Conservation (phyloP, 176 grass and related monocot species). For the Olyra latifolia region DNA sequence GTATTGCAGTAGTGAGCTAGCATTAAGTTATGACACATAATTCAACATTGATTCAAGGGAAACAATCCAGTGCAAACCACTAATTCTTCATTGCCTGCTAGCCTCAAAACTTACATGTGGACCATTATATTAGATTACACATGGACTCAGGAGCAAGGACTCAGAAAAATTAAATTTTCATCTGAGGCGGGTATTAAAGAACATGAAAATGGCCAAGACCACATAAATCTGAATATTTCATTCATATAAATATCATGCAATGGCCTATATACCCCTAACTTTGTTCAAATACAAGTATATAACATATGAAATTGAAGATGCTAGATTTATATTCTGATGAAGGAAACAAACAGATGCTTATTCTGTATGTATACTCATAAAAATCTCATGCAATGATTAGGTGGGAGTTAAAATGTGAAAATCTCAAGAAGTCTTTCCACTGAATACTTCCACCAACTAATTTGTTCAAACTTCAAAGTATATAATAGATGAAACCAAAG, state of each 20-base stretch:
- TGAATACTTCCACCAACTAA: not conserved
- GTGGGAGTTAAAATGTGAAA: not conserved
- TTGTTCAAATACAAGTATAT: too few species aligned
- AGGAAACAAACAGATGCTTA: too few species aligned
- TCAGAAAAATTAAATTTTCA: not conserved
- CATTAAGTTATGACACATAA: not conserved
- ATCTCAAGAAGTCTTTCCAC: not conserved
- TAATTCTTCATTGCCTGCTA: not conserved
- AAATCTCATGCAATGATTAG: not conserved
- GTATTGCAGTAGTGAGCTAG: not conserved
- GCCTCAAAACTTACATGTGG: not conserved
- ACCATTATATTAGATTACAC: not conserved
- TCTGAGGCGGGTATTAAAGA: not conserved
- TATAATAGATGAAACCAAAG: not conserved
- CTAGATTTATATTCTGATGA: too few species aligned
- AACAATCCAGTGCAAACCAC: not conserved
- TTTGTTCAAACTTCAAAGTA: conserved; percentile 7
- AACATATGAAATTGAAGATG: too few species aligned
- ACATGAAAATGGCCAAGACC: not conserved
- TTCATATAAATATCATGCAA: not conserved
- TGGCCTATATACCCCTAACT: too few species aligned
- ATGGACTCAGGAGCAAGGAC: not conserved
- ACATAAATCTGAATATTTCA: conserved; percentile 1
- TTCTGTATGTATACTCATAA: too few species aligned
- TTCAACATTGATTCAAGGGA: not conserved